phyloP scores from a whole-genome alignment of 2,329 filamentous ascomycete species.

The Chaetomium olivaceum region DNA sequence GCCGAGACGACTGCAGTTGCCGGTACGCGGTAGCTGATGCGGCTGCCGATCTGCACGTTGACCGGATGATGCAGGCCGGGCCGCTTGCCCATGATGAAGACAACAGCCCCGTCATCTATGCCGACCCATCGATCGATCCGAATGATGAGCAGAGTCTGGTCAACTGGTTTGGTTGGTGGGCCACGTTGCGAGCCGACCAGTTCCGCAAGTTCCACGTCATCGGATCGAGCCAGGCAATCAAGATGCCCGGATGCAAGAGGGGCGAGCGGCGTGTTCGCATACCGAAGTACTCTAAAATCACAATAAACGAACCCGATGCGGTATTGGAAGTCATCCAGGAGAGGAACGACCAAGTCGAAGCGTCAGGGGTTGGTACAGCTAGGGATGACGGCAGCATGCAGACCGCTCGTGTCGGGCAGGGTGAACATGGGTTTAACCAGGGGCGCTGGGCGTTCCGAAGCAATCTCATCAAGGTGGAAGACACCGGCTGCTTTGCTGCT shows the following conservation, averaged over 20 bases:
- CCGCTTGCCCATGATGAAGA: slow-evolving; percentile 38
- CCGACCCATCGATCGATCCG: slow-evolving; percentile 50
- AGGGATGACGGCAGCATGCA: neutral
- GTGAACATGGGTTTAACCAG: neutral
- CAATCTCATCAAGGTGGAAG: slow-evolving; percentile 11
- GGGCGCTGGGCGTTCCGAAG: slow-evolving; percentile 23
- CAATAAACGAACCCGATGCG: slow-evolving; percentile 43
- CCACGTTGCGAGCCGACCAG: slow-evolving; percentile 49
- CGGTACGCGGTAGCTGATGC: slow-evolving; percentile 27
- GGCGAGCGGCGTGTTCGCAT: slow-evolving; percentile 39
- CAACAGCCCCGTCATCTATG: slow-evolving; percentile 46
- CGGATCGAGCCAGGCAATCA: slow-evolving; percentile 45
- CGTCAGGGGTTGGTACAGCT: neutral
- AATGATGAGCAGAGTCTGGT: slow-evolving; percentile 64
- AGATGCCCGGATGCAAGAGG: slow-evolving; percentile 21
- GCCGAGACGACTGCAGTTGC: slow-evolving; percentile 28
- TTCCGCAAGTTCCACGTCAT: slow-evolving; percentile 58
- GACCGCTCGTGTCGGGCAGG: neutral
- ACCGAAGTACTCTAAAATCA: slow-evolving; percentile 42
- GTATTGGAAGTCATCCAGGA: slow-evolving; percentile 28
- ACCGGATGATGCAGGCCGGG: slow-evolving; percentile 29
- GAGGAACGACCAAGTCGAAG: slow-evolving; percentile 11
- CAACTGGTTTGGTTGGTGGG: slow-evolving; percentile 65
- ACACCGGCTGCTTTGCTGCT: neutral
- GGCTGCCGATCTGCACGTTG: slow-evolving; percentile 33